Percentiles rank a stretch among this genome's conserved stretches.
Evolutionary conservation across 2,329 filamentous ascomycete species (phyloP).

Genomic region (Chrysosporium queenslandicum): DNA sequence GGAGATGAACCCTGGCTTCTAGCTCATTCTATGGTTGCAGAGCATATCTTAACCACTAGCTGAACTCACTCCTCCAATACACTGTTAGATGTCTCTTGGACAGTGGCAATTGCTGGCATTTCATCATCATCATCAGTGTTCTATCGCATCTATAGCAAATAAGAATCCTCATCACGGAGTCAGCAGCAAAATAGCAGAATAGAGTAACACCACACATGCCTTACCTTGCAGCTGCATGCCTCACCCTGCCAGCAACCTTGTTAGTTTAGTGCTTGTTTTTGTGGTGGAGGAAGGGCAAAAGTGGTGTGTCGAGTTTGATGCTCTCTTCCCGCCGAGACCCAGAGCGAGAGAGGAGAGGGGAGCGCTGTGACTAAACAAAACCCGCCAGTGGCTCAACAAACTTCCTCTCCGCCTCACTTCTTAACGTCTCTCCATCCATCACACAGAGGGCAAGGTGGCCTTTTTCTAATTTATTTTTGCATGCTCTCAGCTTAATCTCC

Average conservation of each 20-base stretch:
- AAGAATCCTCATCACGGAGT: background rate
- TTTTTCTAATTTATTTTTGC: background rate
- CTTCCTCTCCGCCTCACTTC: background rate
- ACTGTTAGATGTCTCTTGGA: background rate
- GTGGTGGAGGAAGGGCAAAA: background rate
- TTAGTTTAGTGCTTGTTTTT: conserved; percentile 9
- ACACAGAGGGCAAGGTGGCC: background rate
- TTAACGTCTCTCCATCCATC: background rate
- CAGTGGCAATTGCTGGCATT: background rate
- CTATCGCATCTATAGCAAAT: too few species aligned
- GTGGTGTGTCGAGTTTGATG: background rate
- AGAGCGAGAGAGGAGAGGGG: too few species aligned
- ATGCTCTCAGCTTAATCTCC: background rate
- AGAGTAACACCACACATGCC: background rate
- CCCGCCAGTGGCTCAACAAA: background rate
- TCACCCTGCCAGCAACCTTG: background rate
- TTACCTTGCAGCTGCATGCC: background rate
- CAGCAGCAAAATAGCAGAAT: background rate
- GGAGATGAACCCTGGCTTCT: too few species aligned
- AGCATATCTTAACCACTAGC: too few species aligned
- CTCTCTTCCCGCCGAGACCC: background rate
- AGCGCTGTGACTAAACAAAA: conserved; percentile 1
- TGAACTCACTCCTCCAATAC: too few species aligned
- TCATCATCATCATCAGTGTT: too few species aligned
- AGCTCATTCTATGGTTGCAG: too few species aligned